Percentiles rank a stretch among this genome's conserved stretches.
Evolutionary conservation across 2,329 filamentous ascomycete species (phyloP).

Genomic region (Sporothrix luriei): DNA sequence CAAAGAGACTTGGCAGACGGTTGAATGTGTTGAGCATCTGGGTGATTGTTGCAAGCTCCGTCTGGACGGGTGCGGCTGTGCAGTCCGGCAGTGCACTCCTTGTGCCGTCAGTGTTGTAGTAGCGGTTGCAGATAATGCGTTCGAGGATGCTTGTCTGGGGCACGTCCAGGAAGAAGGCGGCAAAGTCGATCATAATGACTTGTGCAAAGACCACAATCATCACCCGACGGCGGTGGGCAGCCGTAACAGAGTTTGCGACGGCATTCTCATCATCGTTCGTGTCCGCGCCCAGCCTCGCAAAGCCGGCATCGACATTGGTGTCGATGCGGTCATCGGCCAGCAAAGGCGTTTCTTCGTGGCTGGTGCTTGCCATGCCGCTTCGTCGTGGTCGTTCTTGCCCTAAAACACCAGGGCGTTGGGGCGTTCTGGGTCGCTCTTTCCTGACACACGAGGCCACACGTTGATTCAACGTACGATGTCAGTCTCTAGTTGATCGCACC

Average conservation of each 20-base stretch:
- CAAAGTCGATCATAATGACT: constrained; percentile 16
- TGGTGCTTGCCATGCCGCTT: constrained; percentile 4
- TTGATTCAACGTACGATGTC: too few species aligned
- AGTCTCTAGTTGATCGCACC: background rate
- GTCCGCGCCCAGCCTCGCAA: background rate
- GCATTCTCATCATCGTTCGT: background rate
- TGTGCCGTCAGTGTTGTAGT: constrained; percentile 6
- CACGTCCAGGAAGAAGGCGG: constrained; percentile 20
- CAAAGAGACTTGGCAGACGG: constrained; percentile 8
- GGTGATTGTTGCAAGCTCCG: constrained; percentile 20
- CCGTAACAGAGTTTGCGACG: background rate
- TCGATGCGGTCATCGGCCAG: background rate
- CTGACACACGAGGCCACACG: background rate
- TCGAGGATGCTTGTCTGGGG: constrained; percentile 23
- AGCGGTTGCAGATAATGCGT: background rate
- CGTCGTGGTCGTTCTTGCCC: background rate
- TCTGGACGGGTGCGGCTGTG: constrained; percentile 10
- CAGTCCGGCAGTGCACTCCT: background rate
- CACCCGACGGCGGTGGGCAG: background rate
- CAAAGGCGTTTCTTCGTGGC: constrained; percentile 5
- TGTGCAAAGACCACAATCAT: background rate
- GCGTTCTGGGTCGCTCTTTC: background rate
- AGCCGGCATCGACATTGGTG: background rate
- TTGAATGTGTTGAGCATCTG: constrained; percentile 23
- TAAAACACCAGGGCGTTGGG: background rate